Base-by-base conservation (phyloP, 2,329 filamentous ascomycete genomes). In the Pseudogymnoascus sp. region DNA sequence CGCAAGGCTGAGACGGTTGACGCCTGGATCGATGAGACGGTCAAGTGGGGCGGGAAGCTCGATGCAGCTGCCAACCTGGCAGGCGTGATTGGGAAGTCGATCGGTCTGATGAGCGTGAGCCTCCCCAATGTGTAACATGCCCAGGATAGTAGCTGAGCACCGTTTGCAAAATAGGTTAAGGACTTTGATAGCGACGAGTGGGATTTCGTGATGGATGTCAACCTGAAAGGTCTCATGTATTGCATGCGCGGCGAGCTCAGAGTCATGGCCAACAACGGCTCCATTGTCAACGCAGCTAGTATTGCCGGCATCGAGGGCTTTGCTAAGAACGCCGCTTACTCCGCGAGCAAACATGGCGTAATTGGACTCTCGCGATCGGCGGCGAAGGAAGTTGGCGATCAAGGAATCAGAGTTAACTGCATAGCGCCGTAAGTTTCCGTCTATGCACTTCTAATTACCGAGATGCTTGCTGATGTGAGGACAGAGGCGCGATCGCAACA, bases 211-310 rank as follows among this genome's bases (percentile, higher is more conserved):
- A 69, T 82, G 62, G 67, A 70, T 1, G 76, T 82, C 8, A 82
- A 83, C 67, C 64, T 77, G 6, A 75, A 70, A 6, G 81, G 82
- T 4, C 71, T 79, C 28, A 80, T 83, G 71, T 78, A 81, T 60
- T 82, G 79, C 64, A 65, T 85, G 64, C 73, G 79, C 14, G 78
- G 79, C n/a, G 70, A 84, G 68, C 64, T 84, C 10, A 73, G 71
- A 12, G 74, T 75, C 21, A 78, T 83, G 62, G 67, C 66, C 12
- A 71, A 77, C 5, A 78, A 80, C 1, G 82, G 82, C 6, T 84
- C 82, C 64, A 85, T 87, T 69, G 84, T 87, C 62, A 86, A 84
- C 69, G 75, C 77, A 11, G 68, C 75, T 5, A 78, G 76, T 64
- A 72, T 74, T 10, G 76, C 76, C 8, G 80, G 80, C 0, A 62